Base-by-base conservation (phyloP, 352 stramenopile genomes). In the Globisporangium sylvaticum region DNA sequence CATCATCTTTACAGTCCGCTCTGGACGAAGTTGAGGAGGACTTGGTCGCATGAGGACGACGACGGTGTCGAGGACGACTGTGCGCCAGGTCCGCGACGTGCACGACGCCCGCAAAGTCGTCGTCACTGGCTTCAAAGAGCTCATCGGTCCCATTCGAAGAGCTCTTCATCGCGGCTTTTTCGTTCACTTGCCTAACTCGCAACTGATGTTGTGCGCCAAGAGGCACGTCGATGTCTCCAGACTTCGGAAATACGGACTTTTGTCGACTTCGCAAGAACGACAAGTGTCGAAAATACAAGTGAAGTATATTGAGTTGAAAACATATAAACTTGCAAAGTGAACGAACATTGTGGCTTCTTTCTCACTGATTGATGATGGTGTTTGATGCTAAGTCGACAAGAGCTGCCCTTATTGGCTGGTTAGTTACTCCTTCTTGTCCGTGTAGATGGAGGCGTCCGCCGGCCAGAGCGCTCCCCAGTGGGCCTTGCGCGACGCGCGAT, bases 401-500 rank as follows among this genome's bases (percentile, higher is more conserved):
- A 60, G 20, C 14, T 42, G 29, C 39, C 53, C 24, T 57, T 3
- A 7, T 9, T 50, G 1, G 1, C 18, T 18, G 4, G 3, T n/a
- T n/a, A 37, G 31, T 58, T 54, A 66, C 32, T 81, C 54, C 68
- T 85, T 85, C 54, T 75, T 73, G 62, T 71, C 61, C 5, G 74
- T 74, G 65, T 92, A 94, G 56, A 87, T 79, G 22, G 77, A 81
- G 50, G 80, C 77, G 57, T 93, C 78, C 12, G 78, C 79, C 5
- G 87, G 87, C 87, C 87, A 95, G 15, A 80, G 67, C 4, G 82
- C 84, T 1, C 87, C 87, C 87, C 87, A 95, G 58, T 94, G 85
- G 31, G 85, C 85, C 67, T 95, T 95, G 29, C 87, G 84, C 18
- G 87, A 80, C 29, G 87, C 87, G 57, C 87, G 85, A 62, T 95